These are phyloP conservation scores for Sarocladium strictum DNA, from an alignment of 2,329 filamentous ascomycete species.

Conservation along the genomic window DNA sequence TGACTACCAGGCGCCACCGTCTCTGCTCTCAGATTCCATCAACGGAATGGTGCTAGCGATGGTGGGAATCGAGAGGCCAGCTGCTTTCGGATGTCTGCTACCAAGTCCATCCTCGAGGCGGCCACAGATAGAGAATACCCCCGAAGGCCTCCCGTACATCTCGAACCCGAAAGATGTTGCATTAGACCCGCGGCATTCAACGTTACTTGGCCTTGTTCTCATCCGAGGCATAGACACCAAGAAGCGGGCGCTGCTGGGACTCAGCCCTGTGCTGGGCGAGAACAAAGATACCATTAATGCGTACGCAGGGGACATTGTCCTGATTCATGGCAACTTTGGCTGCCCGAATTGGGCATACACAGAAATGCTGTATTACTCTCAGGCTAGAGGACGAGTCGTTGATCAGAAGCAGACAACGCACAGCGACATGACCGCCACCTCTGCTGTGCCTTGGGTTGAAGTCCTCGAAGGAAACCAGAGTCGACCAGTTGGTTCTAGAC, in stretches of 20 bases:
- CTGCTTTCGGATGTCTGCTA: constrained; percentile 38
- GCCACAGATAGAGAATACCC: constrained; percentile 19
- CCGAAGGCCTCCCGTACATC: constrained; percentile 58
- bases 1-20: constrained; percentile 54
- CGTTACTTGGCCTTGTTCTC: constrained; percentile 58
- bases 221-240: constrained; percentile 61
- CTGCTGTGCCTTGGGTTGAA: constrained; percentile 51
- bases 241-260: constrained; percentile 51
- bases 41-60: constrained; percentile 66
- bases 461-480: constrained; percentile 48
- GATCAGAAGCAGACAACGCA: constrained; percentile 17
- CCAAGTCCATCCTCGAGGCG: neutral
- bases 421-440: constrained; percentile 18
- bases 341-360: constrained; percentile 64
- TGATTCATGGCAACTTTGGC: constrained; percentile 65
- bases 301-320: constrained; percentile 45
- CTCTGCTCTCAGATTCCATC: constrained; percentile 57
- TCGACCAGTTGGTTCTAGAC: constrained; percentile 50
- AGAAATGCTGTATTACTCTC: constrained; percentile 48
- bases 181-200: constrained; percentile 54
- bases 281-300: constrained; percentile 33
- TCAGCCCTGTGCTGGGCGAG: constrained; percentile 50
- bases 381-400: constrained; percentile 23
- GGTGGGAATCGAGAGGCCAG: constrained; percentile 50
- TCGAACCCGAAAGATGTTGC: constrained; percentile 44